Evolutionary conservation across 371 early-diverging fungal genomes (phyloP).

Genomic region (Globomyces sp.): DNA sequence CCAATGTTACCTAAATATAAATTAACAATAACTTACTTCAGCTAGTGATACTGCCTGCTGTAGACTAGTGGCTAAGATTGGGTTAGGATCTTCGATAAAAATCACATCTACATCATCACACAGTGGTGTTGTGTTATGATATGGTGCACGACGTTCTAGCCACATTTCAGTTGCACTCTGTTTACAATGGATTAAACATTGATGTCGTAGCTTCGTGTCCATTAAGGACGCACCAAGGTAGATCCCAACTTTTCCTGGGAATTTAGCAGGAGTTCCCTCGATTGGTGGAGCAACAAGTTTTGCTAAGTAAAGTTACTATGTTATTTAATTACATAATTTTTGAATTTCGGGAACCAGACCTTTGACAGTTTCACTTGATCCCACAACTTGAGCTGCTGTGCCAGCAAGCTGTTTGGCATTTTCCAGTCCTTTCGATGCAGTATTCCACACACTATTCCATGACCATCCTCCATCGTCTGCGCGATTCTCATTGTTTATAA

Average conservation of each 20-base stretch:
- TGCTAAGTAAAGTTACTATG: background rate
- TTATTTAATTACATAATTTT: background rate
- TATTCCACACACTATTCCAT: conserved; percentile 7
- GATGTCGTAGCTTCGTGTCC: background rate
- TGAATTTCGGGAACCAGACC: conserved; percentile 3
- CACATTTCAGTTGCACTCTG: background rate
- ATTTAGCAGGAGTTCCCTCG: conserved; percentile 1
- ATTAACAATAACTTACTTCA: background rate
- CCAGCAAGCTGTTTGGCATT: conserved; percentile 5
- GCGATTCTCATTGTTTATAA: background rate
- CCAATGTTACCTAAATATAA: background rate
- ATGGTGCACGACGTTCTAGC: background rate
- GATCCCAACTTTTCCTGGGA: background rate
- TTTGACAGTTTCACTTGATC: conserved; percentile 6
- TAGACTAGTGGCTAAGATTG: conserved; percentile 1
- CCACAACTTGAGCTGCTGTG: background rate
- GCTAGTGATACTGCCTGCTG: conserved; percentile 6
- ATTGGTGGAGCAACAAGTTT: conserved; percentile 2
- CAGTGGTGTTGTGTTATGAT: background rate
- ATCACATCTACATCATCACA: conserved; percentile 8
- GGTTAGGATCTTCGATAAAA: background rate
- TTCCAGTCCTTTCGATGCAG: conserved; percentile 11
- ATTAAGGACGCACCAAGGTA: background rate
- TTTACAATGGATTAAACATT: background rate
- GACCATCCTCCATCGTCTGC: conserved; percentile 2